These are phyloP conservation scores for Diaporthe sp. DNA, from an alignment of 2,329 filamentous ascomycete species.

Conservation along the genomic window DNA sequence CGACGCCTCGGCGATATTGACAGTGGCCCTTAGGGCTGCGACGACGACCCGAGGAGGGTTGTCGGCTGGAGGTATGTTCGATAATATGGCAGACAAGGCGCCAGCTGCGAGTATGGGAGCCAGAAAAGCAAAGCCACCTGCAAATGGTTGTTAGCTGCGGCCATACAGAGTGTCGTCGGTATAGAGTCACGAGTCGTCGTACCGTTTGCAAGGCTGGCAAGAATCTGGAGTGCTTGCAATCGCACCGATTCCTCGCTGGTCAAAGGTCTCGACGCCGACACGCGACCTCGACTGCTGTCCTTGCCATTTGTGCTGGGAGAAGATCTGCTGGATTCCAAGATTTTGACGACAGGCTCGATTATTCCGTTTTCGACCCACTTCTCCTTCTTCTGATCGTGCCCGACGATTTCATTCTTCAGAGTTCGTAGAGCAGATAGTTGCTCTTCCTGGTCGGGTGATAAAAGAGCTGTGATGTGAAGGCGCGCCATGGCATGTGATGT, in stretches of 20 bases:
- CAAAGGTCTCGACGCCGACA: slow-evolving; percentile 50
- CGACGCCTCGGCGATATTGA: slow-evolving; percentile 75
- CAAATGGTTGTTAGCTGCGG: slow-evolving; percentile 29
- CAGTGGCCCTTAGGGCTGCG: slow-evolving; percentile 79
- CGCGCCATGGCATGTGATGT: slow-evolving; percentile 60
- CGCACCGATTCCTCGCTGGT: slow-evolving; percentile 74
- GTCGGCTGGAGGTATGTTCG: slow-evolving; percentile 73
- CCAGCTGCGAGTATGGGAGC: slow-evolving; percentile 76
- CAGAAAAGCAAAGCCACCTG: slow-evolving; percentile 85
- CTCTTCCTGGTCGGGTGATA: slow-evolving; percentile 61
- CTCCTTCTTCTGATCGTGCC: slow-evolving; percentile 89
- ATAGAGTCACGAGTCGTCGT: slow-evolving; percentile 42
- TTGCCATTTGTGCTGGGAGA: slow-evolving; percentile 51
- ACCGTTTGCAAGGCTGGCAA: slow-evolving; percentile 89
- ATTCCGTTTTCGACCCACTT: slow-evolving; percentile 78
- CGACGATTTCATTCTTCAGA: slow-evolving; percentile 90
- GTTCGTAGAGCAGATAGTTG: slow-evolving; percentile 72
- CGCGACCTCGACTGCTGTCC: slow-evolving; percentile 46
- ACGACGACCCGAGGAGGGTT: slow-evolving; percentile 75
- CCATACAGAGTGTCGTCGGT: neutral
- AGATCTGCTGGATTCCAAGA: slow-evolving; percentile 51
- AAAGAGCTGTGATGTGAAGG: slow-evolving; percentile 61
- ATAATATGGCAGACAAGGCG: slow-evolving; percentile 76
- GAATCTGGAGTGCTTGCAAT: slow-evolving; percentile 84
- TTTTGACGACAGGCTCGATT: slow-evolving; percentile 66